Evolutionary conservation across 2,329 filamentous ascomycete genomes (phyloP).

Genomic region (Herpotrichia juniperi): DNA sequence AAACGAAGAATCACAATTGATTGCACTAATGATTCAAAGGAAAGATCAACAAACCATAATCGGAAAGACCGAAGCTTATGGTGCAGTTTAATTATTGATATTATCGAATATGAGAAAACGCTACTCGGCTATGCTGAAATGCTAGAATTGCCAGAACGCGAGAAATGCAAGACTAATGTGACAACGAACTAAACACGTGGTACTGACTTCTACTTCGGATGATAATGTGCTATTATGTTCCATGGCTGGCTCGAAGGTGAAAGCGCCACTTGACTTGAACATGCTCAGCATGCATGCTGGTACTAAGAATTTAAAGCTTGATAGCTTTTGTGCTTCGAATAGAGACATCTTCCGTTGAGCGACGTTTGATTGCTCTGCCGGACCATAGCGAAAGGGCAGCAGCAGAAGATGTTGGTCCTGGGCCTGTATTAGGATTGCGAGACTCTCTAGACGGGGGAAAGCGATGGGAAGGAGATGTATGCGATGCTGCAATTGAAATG

Average conservation of each 20-base stretch:
- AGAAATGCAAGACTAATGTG: background rate
- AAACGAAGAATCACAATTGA: background rate
- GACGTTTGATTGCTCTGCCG: too few species aligned
- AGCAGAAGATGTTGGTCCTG: too few species aligned
- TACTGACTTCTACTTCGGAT: background rate
- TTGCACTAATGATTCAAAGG: background rate
- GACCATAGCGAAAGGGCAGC: too few species aligned
- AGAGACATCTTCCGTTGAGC: too few species aligned
- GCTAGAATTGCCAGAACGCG: background rate
- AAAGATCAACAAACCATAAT: background rate
- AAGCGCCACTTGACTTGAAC: background rate
- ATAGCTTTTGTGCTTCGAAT: background rate
- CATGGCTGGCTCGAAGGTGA: too few species aligned
- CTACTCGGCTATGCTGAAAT: background rate
- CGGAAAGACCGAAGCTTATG: background rate
- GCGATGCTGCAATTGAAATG: too few species aligned
- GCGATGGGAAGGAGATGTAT: too few species aligned
- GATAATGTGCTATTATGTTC: too few species aligned
- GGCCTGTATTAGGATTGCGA: too few species aligned
- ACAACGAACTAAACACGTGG: background rate
- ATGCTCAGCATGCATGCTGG: background rate
- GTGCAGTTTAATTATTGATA: background rate
- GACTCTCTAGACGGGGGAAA: too few species aligned
- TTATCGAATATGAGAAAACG: conserved; percentile 1
- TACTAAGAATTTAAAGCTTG: background rate